Conservation (phyloP, 371 early-diverging fungal genomes). For the Dichotomocladium elegans region DNA sequence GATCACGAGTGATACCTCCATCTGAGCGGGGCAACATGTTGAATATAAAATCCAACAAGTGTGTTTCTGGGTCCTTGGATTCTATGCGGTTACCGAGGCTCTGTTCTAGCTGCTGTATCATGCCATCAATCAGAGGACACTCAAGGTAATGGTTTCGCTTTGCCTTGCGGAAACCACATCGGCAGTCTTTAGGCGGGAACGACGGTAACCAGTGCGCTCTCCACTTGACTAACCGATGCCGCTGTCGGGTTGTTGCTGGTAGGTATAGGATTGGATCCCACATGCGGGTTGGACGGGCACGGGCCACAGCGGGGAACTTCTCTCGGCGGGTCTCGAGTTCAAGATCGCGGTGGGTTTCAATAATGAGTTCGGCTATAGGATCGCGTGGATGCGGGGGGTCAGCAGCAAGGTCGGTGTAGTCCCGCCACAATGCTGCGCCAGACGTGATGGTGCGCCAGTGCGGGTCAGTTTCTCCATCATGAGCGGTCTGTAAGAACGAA, state of each 20-base stretch:
- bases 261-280: neutral
- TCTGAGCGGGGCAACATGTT: neutral
- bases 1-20: neutral
- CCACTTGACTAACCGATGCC: slow-evolving; percentile 5
- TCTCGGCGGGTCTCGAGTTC: neutral
- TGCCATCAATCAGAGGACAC: neutral
- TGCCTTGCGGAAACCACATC: neutral
- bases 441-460: too few relatives aligned
- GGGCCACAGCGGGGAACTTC: neutral
- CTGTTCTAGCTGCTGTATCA: too few relatives aligned
- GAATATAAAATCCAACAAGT: neutral
- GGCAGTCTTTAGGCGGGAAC: neutral
- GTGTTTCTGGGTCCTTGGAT: neutral
- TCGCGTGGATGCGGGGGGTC: neutral
- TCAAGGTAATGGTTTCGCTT: neutral
- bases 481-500: neutral
- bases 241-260: neutral
- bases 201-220: slow-evolving; percentile 1
- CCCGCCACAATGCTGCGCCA: neutral
- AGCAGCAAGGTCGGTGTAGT: neutral
- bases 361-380: neutral
- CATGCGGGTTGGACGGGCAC: neutral
- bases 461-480: neutral
- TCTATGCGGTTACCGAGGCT: neutral
- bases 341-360: neutral